Percentiles rank a stretch among this genome's conserved stretches.
These are phyloP conservation scores for Sarcodon sp. DNA, from an alignment of 768 basidiomycete genomes.

Conservation along the genomic window DNA sequence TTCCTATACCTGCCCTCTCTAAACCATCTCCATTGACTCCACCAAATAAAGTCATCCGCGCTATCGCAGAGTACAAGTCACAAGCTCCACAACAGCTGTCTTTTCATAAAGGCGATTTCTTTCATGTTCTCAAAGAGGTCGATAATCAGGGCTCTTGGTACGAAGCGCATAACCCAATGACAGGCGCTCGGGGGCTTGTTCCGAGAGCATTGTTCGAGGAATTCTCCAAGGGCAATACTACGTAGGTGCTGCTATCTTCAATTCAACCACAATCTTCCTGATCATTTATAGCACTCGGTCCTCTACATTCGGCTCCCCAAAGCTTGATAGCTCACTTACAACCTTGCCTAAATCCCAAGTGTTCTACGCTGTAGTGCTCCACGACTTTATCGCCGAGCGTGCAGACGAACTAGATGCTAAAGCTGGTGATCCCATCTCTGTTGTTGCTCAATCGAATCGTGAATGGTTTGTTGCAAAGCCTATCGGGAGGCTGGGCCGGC, in stretches of 20 bases:
- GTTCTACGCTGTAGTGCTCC: conserved; percentile 90
- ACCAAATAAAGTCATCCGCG: conserved; percentile 93
- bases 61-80: conserved; percentile 52
- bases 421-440: conserved; percentile 86
- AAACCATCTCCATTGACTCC: conserved; percentile 64
- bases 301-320: neutral
- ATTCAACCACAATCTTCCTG: conserved; percentile 1
- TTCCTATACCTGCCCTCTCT: conserved; percentile 52
- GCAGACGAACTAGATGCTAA: conserved; percentile 94
- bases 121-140: conserved; percentile 81
- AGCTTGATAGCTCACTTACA: conserved; percentile 2
- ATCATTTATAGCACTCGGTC: conserved; percentile 2
- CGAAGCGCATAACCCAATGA: conserved; percentile 89
- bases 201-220: conserved; percentile 84
- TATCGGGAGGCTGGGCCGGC: conserved; percentile 87
- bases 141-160: conserved; percentile 57
- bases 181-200: conserved; percentile 84
- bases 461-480: conserved; percentile 99
- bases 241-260: conserved; percentile 31
- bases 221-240: conserved; percentile 58
- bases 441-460: conserved; percentile 98
- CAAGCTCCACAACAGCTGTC: conserved; percentile 75
- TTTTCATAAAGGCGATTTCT: conserved; percentile 93
- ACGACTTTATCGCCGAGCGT: conserved; percentile 93
- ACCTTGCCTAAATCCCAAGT: conserved; percentile 36